Conservation (phyloP, 495 filamentous ascomycete genomes). For the Bombardia bombarda region DNA sequence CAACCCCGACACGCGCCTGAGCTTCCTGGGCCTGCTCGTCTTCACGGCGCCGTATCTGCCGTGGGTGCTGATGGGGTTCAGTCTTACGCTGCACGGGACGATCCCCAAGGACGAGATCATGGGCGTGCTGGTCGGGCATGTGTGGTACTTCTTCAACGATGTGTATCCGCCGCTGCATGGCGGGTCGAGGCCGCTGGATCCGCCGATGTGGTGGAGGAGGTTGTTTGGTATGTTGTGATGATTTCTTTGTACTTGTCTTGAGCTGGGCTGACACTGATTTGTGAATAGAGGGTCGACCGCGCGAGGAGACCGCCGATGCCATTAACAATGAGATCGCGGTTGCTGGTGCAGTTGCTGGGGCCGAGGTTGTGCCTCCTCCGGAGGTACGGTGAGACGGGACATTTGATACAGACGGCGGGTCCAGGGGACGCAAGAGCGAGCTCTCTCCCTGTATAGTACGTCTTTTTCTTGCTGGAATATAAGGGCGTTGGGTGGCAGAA, state of each 20-base stretch:
- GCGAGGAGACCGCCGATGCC: constrained; percentile 37
- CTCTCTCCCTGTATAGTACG: too few relatives aligned
- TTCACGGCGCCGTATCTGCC: constrained; percentile 93
- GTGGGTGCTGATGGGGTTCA: constrained; percentile 93
- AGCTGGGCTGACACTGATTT: constrained; percentile 1
- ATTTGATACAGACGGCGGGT: too few relatives aligned
- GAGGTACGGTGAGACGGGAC: constrained; percentile 19
- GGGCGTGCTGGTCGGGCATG: constrained; percentile 85
- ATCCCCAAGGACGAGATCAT: constrained; percentile 94
- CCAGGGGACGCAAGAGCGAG: too few relatives aligned
- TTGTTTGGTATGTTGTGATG: constrained; percentile 51
- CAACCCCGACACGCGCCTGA: constrained; percentile 85
- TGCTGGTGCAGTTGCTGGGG: constrained; percentile 41
- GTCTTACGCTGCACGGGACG: constrained; percentile 71
- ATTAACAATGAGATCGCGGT: constrained; percentile 47
- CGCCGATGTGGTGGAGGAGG: constrained; percentile 84
- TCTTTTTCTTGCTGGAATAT: too few relatives aligned
- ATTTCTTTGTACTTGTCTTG: background rate
- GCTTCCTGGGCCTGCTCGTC: constrained; percentile 81
- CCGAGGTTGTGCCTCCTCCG: constrained; percentile 17
- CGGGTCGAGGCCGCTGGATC: constrained; percentile 80
- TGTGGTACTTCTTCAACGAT: constrained; percentile 98
- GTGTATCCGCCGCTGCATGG: constrained; percentile 88
- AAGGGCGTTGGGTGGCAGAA: too few relatives aligned
- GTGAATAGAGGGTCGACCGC: constrained; percentile 29